Base-by-base conservation (phyloP, 805 yeast genomes). In the Sugiyamaella chiloensis region DNA sequence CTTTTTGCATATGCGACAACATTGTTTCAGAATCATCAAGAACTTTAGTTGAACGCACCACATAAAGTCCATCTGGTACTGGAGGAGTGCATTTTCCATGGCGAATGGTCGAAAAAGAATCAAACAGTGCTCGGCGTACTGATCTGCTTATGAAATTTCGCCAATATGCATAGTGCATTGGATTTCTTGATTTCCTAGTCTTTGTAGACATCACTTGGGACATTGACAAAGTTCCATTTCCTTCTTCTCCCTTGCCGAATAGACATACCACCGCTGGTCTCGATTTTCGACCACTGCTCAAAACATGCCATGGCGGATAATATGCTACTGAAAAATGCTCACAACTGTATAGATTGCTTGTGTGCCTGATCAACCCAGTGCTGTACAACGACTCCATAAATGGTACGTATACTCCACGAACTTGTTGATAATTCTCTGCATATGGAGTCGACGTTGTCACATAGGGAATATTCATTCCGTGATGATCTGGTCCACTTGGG, bases 101-200 rank as follows among this genome's bases (percentile, higher is more conserved):
- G 26, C 27, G 3, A 9, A 14, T 24, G 17, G 30, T 14, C 17
- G 14, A 24, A 24, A 49, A 32, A 12, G 55, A 32, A 8, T 40
- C 26, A 30, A 52, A 48, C 12, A 51, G 39, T 12, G 42, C 44
- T 32, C 30, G 14, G 40, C 40, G 27, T 12, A 24, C 8, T 1
- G 24, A 17, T 24, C 24, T 30, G 11, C 45, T 47, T 21, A 51
- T 47, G 16, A 12, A 16, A 46, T 39, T 44, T 35, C 58, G 32
- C 58, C 58, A 55, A 7, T 37, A 41, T 17, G 58, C 57, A 40
- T 54, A 56, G 20, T 48, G 41, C 44, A 51, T 42, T 11, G 60
- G 60, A 24, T 54, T 54, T 19, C 39, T 43, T 14, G 60, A 54
- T 31, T 52, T 24, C 11, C 14, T n/a, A 9, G 30, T 11, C 11